These are phyloP conservation scores for Coniophora puteana DNA, from an alignment of 1,284 basidiomycete genomes.

Conservation along the genomic window DNA sequence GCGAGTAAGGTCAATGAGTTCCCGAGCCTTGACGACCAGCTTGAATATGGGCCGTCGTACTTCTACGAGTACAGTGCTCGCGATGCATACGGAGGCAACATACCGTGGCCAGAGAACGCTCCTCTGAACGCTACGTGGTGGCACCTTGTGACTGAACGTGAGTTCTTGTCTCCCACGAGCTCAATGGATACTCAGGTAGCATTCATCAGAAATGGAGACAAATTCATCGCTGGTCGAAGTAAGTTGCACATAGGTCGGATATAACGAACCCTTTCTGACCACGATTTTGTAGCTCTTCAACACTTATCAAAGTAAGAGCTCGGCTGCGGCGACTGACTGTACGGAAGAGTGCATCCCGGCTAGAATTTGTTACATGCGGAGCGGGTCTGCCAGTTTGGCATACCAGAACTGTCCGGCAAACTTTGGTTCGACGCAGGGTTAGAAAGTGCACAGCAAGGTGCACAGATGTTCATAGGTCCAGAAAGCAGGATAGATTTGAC, in stretches of 20 bases:
- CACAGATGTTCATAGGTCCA: not conserved
- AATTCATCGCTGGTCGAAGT: constrained; percentile 58
- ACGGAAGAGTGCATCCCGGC: constrained; percentile 57
- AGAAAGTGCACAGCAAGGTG: not conserved
- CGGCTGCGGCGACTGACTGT: constrained; percentile 52
- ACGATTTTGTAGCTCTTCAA: constrained; percentile 51
- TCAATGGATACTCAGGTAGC: not conserved
- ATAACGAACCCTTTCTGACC: not conserved
- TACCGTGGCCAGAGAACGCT: constrained; percentile 63
- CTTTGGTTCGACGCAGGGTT: constrained; percentile 36
- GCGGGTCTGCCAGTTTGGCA: constrained; percentile 59
- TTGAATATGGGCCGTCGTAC: constrained; percentile 61
- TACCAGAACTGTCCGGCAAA: constrained; percentile 56
- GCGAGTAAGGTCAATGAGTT: constrained; percentile 57
- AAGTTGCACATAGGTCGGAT: constrained; percentile 19
- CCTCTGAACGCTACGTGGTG: constrained; percentile 85
- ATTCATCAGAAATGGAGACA: constrained; percentile 53
- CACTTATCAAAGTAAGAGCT: constrained; percentile 69
- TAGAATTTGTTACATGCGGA: constrained; percentile 79
- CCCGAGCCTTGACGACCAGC: constrained; percentile 49
- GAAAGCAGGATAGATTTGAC: not conserved
- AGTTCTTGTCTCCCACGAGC: constrained; percentile 13
- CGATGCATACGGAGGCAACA: constrained; percentile 58
- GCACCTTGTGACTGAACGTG: constrained; percentile 76
- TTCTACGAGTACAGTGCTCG: constrained; percentile 72